Evolutionary conservation across 345 rosid species (phyloP), one percentile per base, ranked within the genome.

Genomic region (Aquilaria malaccensis): DNA sequence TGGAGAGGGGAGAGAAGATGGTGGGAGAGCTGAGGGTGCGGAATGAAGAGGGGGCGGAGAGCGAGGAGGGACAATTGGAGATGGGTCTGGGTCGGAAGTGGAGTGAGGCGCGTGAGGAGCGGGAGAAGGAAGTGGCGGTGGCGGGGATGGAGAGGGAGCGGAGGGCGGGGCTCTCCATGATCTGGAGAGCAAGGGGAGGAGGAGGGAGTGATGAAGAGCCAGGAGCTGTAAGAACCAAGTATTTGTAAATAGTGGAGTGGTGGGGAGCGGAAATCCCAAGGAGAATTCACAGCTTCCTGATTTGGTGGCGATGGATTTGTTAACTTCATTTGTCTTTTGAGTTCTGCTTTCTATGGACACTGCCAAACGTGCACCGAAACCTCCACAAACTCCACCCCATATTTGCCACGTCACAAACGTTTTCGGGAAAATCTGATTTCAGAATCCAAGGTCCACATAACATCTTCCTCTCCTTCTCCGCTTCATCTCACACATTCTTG

Each of bases 161-260:
- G 62, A 79, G 78, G 57, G 87, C 83, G 11, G 75, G 63, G 67
- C 95, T 84, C 90, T 85, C 87, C 96, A 92, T 91, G 65, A 65
- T 70, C 56, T 60, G 61, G 52, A 49, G 50, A 52, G 13, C 45
- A 11, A 56, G 55, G 50, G 50, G 72, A 57, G 63, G 62, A 22
- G 58, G 60, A 6, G 1, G 50, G 56, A 53, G 61, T 50, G 45
- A 30, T 14, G 0, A 30, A 55, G 11, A n/a, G 13, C 30, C 30
- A 46, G 50, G 13, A 52, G 62, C 43, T 45, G 66, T 30, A 29
- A 46, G 22, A 12, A 22, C 48, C 32, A 54, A 60, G 70, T 37
- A 37, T 37, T 37, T 37, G 43, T 37, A 37, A 37, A 4, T 37
- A 4, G 9, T 37, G 2, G 30, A 14, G 53, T 37, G 13, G 56